Evolutionary conservation across 2,329 filamentous ascomycete species (phyloP), one percentile per base, ranked within the genome.

Genomic region (Pseudocercospora macadamiae): DNA sequence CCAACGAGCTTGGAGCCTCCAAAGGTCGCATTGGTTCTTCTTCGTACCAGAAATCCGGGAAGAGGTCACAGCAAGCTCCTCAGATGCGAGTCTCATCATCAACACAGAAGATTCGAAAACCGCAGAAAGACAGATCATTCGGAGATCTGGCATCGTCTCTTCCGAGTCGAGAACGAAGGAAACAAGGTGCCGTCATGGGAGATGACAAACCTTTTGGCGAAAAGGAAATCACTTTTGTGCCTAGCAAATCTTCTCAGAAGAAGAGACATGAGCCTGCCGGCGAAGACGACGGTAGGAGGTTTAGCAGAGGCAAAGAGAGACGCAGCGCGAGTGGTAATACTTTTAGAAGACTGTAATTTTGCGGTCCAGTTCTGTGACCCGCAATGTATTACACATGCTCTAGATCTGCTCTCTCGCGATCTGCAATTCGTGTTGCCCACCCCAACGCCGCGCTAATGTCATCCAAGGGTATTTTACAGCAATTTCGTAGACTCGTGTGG

Each of bases 281-380:
- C 10, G 71, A 72, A 23, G 71, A 67, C 5, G 67, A 71, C 26
- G 72, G 72, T 26, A 66, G 68, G 36, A 68, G 64, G 48, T 37
- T 64, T 9, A 56, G 60, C 23, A 64, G 70, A 44, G 67, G 63
- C 49, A 77, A 79, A 57, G 77, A 79, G 25, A 84, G 89, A 68
- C 80, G 89, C 68, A 92, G 88, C 74, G 90, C 90, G 51, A 91
- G 89, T 75, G 83, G 82, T 53, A 93, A 93, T 75, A 86, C 86
- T 37, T 90, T 92, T 73, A 83, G 88, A 72, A 83, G 80, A 70
- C 81, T 90, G 79, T 88, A 68, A 55, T 16, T 8, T 4, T 47
- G 42, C 26, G 12, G 28, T 7, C 28, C 28, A 12, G 28, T 12
- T 32, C 28, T 7, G 6, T 32, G 28, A 32, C 6, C 28, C 28